phyloP scores from a whole-genome alignment of 1,139 yeast species.

The Hyphopichia fennica region DNA sequence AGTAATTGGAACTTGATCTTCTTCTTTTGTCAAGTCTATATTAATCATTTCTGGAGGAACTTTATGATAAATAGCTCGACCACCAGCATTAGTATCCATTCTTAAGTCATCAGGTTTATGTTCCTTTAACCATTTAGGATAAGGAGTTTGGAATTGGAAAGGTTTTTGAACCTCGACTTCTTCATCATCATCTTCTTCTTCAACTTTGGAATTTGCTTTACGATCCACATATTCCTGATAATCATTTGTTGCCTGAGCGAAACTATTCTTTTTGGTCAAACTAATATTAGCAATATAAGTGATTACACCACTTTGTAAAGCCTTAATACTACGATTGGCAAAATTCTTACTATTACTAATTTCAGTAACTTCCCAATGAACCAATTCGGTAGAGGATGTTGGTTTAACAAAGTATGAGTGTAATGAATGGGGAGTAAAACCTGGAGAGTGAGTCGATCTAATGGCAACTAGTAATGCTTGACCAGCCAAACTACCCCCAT shows the following conservation, averaged over 20 bases:
- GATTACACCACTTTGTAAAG: slow-evolving; percentile 51
- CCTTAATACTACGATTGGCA: slow-evolving; percentile 57
- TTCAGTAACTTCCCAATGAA: slow-evolving; percentile 35
- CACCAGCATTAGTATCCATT: slow-evolving; percentile 15
- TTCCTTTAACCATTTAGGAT: slow-evolving; percentile 28
- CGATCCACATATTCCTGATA: slow-evolving; percentile 18
- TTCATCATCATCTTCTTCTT: slow-evolving; percentile 27
- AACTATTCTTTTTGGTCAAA: slow-evolving; percentile 39
- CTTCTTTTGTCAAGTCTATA: slow-evolving; percentile 23
- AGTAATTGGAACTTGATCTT: slow-evolving; percentile 24
- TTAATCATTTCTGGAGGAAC: slow-evolving; percentile 43
- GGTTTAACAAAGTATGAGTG: slow-evolving; percentile 34
- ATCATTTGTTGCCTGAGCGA: slow-evolving; percentile 17
- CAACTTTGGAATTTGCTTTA: slow-evolving; percentile 12
- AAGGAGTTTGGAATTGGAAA: slow-evolving; percentile 39
- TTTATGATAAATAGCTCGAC: slow-evolving; percentile 26
- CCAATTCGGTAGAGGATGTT: slow-evolving; percentile 16
- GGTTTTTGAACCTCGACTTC: slow-evolving; percentile 24
- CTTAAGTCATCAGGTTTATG: slow-evolving; percentile 17
- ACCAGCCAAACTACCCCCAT: slow-evolving; percentile 37
- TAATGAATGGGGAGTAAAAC: slow-evolving; percentile 37
- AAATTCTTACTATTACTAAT: slow-evolving; percentile 60
- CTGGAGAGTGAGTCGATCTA: slow-evolving; percentile 20
- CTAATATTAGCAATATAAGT: slow-evolving; percentile 57
- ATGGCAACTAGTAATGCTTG: slow-evolving; percentile 39